Evolutionary conservation across 2,329 filamentous ascomycete genomes (phyloP), one percentile per base, ranked within the genome.

Genomic region (Cladosporium velox): DNA sequence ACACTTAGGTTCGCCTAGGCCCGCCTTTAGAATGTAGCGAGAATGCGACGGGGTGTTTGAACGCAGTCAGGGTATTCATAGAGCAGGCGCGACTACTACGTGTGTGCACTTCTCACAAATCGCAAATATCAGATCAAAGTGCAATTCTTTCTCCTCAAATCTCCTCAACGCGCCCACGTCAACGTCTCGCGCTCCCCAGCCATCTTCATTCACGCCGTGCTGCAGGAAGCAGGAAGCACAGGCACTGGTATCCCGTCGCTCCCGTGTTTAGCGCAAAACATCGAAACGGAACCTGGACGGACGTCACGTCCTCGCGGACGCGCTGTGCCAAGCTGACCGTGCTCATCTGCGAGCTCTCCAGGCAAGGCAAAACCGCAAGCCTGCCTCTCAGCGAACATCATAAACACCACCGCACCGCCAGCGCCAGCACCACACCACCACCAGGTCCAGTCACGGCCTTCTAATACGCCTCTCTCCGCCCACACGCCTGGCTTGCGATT

Each of bases 401-500:
- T 30, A 30, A 30, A 30, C 28, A 52, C 44, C 62, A 67, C 52
- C 54, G 64, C 55, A 59, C 30, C 41, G n/a, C 24, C 18, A 41
- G 26, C 62, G 26, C 51, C 65, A 57, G 38, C 64, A 66, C 55
- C 62, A 65, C 63, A 62, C 68, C 69, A 60, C 32, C 58, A 54
- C 61, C 64, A 67, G 49, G 54, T 59, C 65, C 65, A 51, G 66
- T 55, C 61, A 61, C 60, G 52, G 59, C 58, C 54, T 41, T 10
- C 34, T 63, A 54, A 59, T 59, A 44, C 60, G 15, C 41, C 60
- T 67, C 66, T 68, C 68, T 64, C 47, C 28, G 58, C 61, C 47
- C 64, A 63, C 62, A 55, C 38, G 65, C 66, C 65, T 65, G 64
- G 67, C 64, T 65, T 67, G 68, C 66, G 64, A 66, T 68, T 67